Conservation (phyloP, 306 rosid genomes). For the Cicer cuneatum region DNA sequence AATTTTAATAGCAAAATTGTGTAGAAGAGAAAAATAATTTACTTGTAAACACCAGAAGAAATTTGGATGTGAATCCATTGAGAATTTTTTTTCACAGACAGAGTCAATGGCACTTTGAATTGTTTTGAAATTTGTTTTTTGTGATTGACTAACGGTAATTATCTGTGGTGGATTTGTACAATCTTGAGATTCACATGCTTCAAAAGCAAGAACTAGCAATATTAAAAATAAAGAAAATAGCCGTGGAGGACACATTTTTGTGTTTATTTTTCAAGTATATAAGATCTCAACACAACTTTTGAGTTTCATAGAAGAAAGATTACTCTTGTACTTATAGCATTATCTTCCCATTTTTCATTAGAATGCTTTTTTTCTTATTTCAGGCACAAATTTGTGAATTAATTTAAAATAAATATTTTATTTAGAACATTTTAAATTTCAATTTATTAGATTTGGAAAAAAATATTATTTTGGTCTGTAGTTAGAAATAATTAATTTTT, state of each 20-base stretch:
- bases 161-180: conserved; percentile 23
- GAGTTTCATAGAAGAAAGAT: neutral
- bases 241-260: conserved; percentile 10
- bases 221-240: neutral
- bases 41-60: conserved; percentile 33
- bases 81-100: conserved; percentile 14
- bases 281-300: neutral
- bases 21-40: neutral
- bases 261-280: neutral
- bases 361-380: too few species aligned
- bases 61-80: conserved; percentile 46
- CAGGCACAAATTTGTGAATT: too few species aligned
- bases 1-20: too few species aligned
- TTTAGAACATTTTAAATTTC: too few species aligned
- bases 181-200: conserved; percentile 17
- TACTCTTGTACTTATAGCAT: neutral
- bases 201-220: neutral
- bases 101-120: conserved; percentile 49
- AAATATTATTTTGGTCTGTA: neutral
- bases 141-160: conserved; percentile 17
- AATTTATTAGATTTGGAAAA: too few species aligned
- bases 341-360: too few species aligned
- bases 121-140: conserved; percentile 35
- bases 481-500: too few species aligned
- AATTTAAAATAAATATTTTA: too few species aligned